phyloP scores from a whole-genome alignment of 176 grass and related monocot species.

The Calamus simplicifolius region DNA sequence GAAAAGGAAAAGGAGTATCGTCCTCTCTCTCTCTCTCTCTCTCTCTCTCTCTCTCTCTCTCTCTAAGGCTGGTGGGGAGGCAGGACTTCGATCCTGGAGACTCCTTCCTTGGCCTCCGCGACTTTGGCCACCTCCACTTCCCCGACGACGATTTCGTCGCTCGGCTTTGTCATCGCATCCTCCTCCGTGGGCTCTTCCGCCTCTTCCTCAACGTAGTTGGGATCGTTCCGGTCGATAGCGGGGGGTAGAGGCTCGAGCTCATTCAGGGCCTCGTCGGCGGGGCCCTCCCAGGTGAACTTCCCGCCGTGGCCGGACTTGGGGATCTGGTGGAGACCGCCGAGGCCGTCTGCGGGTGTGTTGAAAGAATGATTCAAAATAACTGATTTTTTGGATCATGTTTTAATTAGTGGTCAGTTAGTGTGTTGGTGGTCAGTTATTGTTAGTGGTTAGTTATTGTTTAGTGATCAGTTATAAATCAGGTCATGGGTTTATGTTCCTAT shows the following conservation, averaged over 20 bases:
- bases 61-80: slow-evolving; percentile 13
- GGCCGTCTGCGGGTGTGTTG: too few relatives aligned
- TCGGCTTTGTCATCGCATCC: background rate
- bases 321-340: slow-evolving; percentile 34
- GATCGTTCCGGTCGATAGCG: slow-evolving; percentile 61
- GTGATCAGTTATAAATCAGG: too few relatives aligned
- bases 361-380: too few relatives aligned
- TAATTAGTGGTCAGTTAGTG: too few relatives aligned
- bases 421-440: too few relatives aligned
- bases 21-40: background rate
- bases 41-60: background rate
- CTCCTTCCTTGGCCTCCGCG: slow-evolving; percentile 32
- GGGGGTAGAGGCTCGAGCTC: slow-evolving; percentile 45
- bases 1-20: too few relatives aligned
- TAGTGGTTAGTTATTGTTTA: too few relatives aligned
- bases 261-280: slow-evolving; percentile 18
- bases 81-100: slow-evolving; percentile 55
- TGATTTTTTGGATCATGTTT: too few relatives aligned
- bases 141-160: slow-evolving; percentile 29
- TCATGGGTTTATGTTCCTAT: too few relatives aligned
- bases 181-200: background rate
- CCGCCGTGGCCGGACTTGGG: slow-evolving; percentile 74
- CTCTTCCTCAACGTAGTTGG: slow-evolving; percentile 57
- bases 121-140: slow-evolving; percentile 73
- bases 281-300: slow-evolving; percentile 93